Conservation (phyloP, 352 stramenopile genomes). For the Pythium sp. region DNA sequence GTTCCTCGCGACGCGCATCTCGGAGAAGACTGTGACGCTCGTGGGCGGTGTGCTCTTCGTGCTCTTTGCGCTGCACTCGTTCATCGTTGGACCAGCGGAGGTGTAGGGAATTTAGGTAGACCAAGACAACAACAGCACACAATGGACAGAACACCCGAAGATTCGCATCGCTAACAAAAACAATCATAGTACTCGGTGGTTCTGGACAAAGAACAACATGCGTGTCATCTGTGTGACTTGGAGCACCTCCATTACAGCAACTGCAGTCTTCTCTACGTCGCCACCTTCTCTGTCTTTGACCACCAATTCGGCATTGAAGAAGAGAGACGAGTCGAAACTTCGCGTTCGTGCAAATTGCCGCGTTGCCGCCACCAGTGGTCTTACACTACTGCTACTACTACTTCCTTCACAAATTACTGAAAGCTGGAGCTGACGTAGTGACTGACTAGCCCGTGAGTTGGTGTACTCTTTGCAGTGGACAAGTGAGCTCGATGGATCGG, state of each 20-base stretch:
- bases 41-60: conserved; percentile 96
- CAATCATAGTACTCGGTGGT: not conserved
- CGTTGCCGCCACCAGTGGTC: no score
- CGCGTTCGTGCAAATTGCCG: no score
- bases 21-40: conserved; percentile 95
- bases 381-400: no score
- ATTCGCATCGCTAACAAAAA: not conserved
- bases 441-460: no score
- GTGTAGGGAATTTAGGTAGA: conserved; percentile 7
- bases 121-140: not conserved
- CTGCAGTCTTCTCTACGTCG: not conserved
- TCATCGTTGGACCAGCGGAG: conserved; percentile 83
- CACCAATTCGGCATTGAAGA: no score
- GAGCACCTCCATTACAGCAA: not conserved
- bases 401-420: no score
- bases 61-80: conserved; percentile 95
- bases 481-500: no score
- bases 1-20: conserved; percentile 97
- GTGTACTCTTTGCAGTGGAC: no score
- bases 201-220: not conserved
- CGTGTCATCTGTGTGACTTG: no score
- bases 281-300: no score
- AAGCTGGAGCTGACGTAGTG: no score
- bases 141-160: not conserved
- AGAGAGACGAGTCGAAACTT: no score